Percentiles rank a stretch among this genome's conserved stretches.
phyloP scores from a whole-genome alignment of 768 basidiomycete species.

The Boletus edulis region DNA sequence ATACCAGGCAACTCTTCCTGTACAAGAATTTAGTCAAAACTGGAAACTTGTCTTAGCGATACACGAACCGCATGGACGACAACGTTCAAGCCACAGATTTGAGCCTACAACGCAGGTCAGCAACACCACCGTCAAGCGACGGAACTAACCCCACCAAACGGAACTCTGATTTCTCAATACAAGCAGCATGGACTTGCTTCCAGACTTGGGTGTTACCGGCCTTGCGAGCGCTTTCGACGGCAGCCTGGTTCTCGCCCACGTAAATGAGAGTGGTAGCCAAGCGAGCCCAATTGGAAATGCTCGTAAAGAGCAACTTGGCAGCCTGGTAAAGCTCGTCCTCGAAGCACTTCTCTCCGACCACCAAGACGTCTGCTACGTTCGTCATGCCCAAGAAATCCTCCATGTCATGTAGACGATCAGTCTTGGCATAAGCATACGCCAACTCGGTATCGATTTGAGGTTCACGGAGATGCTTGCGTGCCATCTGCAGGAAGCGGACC shows the following conservation, averaged over 20 bases:
- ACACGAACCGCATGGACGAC: slow-evolving; percentile 77
- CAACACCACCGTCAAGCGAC: not conserved
- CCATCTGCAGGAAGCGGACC: slow-evolving; percentile 97
- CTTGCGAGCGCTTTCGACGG: slow-evolving; percentile 98
- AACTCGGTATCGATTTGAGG: slow-evolving; percentile 98
- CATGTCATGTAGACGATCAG: slow-evolving; percentile 97
- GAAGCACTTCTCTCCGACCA: slow-evolving; percentile 99
- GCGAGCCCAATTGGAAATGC: slow-evolving; percentile 99
- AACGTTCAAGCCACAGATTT: slow-evolving; percentile 98
- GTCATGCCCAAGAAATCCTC: slow-evolving; percentile 99
- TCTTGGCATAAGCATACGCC: slow-evolving; percentile 98
- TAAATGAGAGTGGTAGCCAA: slow-evolving; percentile 98
- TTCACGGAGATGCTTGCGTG: slow-evolving; percentile 93
- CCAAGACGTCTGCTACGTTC: slow-evolving; percentile 94
- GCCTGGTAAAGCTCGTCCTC: slow-evolving; percentile 98
- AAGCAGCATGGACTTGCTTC: slow-evolving; percentile 99
- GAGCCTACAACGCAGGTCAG: slow-evolving; percentile 52
- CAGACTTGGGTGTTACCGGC: slow-evolving; percentile 99
- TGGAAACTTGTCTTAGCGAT: slow-evolving; percentile 9
- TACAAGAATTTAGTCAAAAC: not conserved
- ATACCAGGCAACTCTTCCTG: slow-evolving; percentile 77
- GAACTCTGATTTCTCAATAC: slow-evolving; percentile 97
- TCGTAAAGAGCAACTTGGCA: slow-evolving; percentile 90
- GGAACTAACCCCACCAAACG: slow-evolving; percentile 58
- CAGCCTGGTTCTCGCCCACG: slow-evolving; percentile 95